Evolutionary conservation across 2,329 filamentous ascomycete genomes (phyloP).

Genomic region (Pseudogymnoascus destructans): DNA sequence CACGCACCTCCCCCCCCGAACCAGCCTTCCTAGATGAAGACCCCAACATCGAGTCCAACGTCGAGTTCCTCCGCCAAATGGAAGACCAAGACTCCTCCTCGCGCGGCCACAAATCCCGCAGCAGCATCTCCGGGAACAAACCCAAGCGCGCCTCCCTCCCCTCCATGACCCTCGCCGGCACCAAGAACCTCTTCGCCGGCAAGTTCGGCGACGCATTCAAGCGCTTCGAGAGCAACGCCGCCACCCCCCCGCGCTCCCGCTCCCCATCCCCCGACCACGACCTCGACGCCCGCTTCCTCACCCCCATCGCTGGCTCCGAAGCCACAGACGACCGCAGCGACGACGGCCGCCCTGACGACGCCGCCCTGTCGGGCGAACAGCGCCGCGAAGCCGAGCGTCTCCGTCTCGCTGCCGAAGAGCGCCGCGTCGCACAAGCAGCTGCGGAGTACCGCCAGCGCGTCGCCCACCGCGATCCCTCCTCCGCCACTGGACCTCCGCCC

Average conservation of each 20-base stretch:
- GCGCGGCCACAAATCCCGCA: conserved; percentile 35
- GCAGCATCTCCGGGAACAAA: conserved; percentile 37
- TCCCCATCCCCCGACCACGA: conserved; percentile 33
- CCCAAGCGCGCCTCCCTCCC: conserved; percentile 64
- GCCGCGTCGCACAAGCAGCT: conserved; percentile 74
- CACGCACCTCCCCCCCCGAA: conserved; percentile 29
- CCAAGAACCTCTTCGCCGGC: conserved; percentile 72
- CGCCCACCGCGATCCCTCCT: conserved; percentile 43
- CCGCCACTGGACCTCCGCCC: conserved; percentile 33
- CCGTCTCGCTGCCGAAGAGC: conserved; percentile 74
- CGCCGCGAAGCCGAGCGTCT: conserved; percentile 77
- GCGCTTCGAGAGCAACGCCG: conserved; percentile 57
- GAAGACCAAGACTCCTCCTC: conserved; percentile 48
- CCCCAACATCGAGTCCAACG: conserved; percentile 59
- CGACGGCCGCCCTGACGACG: conserved; percentile 51
- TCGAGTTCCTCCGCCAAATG: conserved; percentile 69
- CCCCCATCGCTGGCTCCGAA: conserved; percentile 65
- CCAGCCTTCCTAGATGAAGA: conserved; percentile 30
- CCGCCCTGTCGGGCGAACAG: conserved; percentile 63
- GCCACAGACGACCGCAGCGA: conserved; percentile 56
- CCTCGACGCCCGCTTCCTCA: conserved; percentile 34
- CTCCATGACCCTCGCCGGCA: conserved; percentile 53
- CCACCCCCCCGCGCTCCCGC: conserved; percentile 25
- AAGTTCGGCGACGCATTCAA: conserved; percentile 92
- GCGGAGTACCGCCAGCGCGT: conserved; percentile 75